phyloP scores from a whole-genome alignment of 371 early-diverging fungal species.

The Circinella minor region DNA sequence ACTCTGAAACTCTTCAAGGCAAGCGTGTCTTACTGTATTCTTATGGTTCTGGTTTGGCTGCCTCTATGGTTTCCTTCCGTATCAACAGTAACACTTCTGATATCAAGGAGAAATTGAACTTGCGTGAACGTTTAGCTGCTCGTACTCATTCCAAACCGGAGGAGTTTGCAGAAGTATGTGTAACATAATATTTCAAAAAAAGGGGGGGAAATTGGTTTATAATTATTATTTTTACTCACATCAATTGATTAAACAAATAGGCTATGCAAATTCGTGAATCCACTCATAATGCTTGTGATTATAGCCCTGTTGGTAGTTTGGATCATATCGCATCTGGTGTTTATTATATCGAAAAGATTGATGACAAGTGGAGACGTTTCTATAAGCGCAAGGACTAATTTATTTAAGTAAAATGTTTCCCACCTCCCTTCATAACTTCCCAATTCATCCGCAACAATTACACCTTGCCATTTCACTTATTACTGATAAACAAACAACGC shows the following conservation, averaged over 20 bases:
- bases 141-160: constrained; percentile 80
- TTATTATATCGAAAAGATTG: constrained; percentile 88
- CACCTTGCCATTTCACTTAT: too few relatives aligned
- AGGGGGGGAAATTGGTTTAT: too few relatives aligned
- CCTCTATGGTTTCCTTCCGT: constrained; percentile 92
- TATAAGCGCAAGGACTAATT: constrained; percentile 71
- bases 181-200: background rate
- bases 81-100: constrained; percentile 67
- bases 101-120: constrained; percentile 67
- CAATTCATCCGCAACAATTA: too few relatives aligned
- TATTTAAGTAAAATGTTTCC: background rate
- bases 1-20: constrained; percentile 69
- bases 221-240: background rate
- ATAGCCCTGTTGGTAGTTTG: constrained; percentile 72
- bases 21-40: constrained; percentile 94
- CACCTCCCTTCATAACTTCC: background rate
- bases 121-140: constrained; percentile 73
- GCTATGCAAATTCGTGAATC: constrained; percentile 89
- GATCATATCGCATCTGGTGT: constrained; percentile 67
- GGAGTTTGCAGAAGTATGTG: constrained; percentile 66
- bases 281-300: constrained; percentile 83
- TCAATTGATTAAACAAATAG: background rate
- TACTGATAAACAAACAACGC: too few relatives aligned
- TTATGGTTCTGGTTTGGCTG: constrained; percentile 96
- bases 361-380: constrained; percentile 91